Evolutionary conservation across 2,329 filamentous ascomycete species (phyloP), one percentile per base, ranked within the genome.

Genomic region (Grosmannia clavigera): DNA sequence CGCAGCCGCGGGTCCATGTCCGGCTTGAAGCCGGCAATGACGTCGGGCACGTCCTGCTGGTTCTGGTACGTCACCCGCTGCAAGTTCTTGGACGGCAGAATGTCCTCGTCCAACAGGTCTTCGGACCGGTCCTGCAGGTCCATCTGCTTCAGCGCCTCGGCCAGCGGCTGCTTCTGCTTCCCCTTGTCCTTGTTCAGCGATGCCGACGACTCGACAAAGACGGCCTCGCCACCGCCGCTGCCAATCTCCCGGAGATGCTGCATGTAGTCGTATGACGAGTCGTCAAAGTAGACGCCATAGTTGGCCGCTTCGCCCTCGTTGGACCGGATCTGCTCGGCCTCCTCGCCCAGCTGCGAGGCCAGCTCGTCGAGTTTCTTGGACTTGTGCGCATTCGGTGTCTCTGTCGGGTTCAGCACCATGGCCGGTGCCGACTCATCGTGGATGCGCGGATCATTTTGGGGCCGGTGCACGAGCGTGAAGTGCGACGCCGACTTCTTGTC

Each of bases 241-340:
- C 86, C 86, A n/a, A 99, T 76, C 67, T 97, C 94, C 60, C 91
- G 87, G 80, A 99, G 78, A 74, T 99, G 94, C 73, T 99, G 94
- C 94, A 99, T 99, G 76, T 99, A 99, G 74, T 99, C 94, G 74
- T 99, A 99, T 69, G 90, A 83, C 65, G 89, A 87, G 74, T 99
- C 94, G 73, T 99, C 95, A 72, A 81, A 99, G 78, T 88, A 99
- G 65, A 99, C 83, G 64, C 94, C 94, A 73, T 96, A 84, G 71
- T 88, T 89, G 66, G 95, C 94, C 10, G 95, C 94, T 75, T 99
- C 92, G 67, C 95, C 95, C 74, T 99, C 94, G 72, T 99, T 97
- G 60, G 83, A 81, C 66, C 92, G 85, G 65, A 96, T 84, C 62
- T 75, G 75, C 51, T 78, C 77, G 27, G 80, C 78, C 38, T 86